Evolutionary conservation across 768 basidiomycete genomes (phyloP).

Genomic region (Russula abietina): DNA sequence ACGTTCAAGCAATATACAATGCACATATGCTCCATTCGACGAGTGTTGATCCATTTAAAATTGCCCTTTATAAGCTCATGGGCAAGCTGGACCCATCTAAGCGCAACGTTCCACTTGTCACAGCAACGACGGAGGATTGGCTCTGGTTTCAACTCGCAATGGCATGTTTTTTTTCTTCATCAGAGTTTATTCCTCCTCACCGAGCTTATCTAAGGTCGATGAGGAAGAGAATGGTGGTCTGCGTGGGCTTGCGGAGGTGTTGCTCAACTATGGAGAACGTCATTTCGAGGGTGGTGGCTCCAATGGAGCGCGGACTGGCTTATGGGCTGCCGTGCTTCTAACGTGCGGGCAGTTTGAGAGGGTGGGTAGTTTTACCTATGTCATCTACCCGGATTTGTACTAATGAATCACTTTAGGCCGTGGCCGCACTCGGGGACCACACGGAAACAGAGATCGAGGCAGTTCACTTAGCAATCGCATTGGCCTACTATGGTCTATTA

Average conservation of each 20-base stretch:
- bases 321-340: conserved; percentile 79
- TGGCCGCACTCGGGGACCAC: conserved; percentile 85
- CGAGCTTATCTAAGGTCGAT: conserved; percentile 47
- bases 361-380: conserved; percentile 39
- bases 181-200: neutral
- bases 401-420: conserved; percentile 50
- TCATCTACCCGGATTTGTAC: neutral
- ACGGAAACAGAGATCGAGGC: conserved; percentile 87
- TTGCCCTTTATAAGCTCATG: conserved; percentile 92
- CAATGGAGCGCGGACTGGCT: conserved; percentile 52
- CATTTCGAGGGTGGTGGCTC: conserved; percentile 71
- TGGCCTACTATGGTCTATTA: conserved; percentile 89
- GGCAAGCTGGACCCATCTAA: conserved; percentile 82
- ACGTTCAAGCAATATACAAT: conserved; percentile 74
- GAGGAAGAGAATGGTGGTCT: conserved; percentile 79
- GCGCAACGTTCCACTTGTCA: conserved; percentile 76
- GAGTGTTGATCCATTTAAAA: conserved; percentile 90
- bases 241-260: conserved; percentile 64
- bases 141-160: conserved; percentile 94
- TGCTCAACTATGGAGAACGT: conserved; percentile 72
- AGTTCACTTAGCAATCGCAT: conserved; percentile 85
- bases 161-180: conserved; percentile 37
- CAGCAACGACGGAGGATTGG: conserved; percentile 95
- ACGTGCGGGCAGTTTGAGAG: conserved; percentile 94
- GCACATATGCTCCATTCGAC: conserved; percentile 86